phyloP scores from a whole-genome alignment of 2,329 filamentous ascomycete species.

The Cordyceps fumosorosea region DNA sequence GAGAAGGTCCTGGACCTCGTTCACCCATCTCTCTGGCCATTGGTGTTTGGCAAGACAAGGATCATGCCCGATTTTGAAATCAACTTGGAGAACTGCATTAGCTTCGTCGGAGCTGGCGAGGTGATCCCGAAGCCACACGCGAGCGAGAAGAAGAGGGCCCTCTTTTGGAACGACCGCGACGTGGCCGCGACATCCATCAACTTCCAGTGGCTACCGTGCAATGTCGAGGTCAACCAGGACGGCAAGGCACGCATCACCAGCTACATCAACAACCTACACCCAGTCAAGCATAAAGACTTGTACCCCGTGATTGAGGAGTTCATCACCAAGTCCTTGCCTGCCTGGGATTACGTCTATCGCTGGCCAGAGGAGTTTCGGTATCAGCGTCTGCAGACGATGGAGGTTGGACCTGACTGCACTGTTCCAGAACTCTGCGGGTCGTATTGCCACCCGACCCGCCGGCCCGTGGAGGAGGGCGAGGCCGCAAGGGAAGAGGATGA shows the following conservation, averaged over 20 bases:
- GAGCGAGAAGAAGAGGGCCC: neutral
- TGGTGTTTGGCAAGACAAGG: conserved; percentile 41
- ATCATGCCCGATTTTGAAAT: conserved; percentile 2
- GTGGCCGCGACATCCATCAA: conserved; percentile 18
- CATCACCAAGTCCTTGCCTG: conserved; percentile 33
- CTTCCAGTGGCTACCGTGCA: conserved; percentile 44
- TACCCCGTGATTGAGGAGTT: conserved; percentile 37
- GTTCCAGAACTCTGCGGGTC: neutral
- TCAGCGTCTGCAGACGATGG: conserved; percentile 21
- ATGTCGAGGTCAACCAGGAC: conserved; percentile 34
- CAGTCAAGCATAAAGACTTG: conserved; percentile 28
- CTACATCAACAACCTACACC: conserved; percentile 50
- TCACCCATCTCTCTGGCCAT: conserved; percentile 57
- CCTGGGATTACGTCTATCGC: conserved; percentile 36
- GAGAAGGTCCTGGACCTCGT: conserved; percentile 54
- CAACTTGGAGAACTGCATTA: neutral
- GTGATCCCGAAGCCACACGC: neutral
- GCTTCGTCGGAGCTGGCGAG: neutral
- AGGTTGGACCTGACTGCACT: neutral
- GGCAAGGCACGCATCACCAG: conserved; percentile 35
- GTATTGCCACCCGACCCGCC: conserved; percentile 16
- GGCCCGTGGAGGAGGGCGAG: conserved; percentile 21
- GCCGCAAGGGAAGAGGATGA: conserved; percentile 15
- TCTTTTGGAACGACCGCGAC: neutral
- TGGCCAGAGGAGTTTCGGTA: conserved; percentile 24